Evolutionary conservation across 2,329 filamentous ascomycete genomes (phyloP), one percentile per base, ranked within the genome.

Genomic region (Xylaria digitata): DNA sequence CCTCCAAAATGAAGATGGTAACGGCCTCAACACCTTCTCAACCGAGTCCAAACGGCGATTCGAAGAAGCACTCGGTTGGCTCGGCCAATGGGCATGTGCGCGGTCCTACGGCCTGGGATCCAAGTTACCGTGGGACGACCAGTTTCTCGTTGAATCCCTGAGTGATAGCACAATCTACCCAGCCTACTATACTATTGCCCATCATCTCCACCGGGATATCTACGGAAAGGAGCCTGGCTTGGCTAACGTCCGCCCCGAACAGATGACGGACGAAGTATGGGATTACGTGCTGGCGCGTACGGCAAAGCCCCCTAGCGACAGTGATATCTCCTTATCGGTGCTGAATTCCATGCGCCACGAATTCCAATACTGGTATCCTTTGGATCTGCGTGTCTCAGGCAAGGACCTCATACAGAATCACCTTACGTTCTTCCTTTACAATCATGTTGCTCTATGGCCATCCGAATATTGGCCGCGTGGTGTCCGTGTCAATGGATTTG

Each of bases 401-500:
- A 98, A 98, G 84, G 95, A 97, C 78, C 84, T 97, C 70, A 94
- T 97, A 73, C 90, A 92, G 69, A 97, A 97, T 82, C 96, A 98
- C 8, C 42, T 45, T 4, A 97, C 93, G 11, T 97, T 98, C 85
- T 96, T 92, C 86, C 86, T 98, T 61, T 98, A 98, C 82, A 91
- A 95, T 73, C 96, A 98, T 80, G 80, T 96, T 71, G 96, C 96
- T 11, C 86, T 98, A 48, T 98, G 66, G 88, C 95, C 79, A 97
- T 45, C 42, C 42, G 2, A 45, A 45, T 45, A 94, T 84, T 97
- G 94, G 94, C 96, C 95, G 13, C 87, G 87, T 59, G 90, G 90
- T 70, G 86, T 98, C 72, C 92, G 96, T 71, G 90, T 92, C 70
- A 99, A 99, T 77, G 96, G 96, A 1, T 95, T 98, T 81, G 82